Evolutionary conservation across 2,329 filamentous ascomycete species (phyloP), one percentile per base, ranked within the genome.

Genomic region (Colletotrichum acutatum): DNA sequence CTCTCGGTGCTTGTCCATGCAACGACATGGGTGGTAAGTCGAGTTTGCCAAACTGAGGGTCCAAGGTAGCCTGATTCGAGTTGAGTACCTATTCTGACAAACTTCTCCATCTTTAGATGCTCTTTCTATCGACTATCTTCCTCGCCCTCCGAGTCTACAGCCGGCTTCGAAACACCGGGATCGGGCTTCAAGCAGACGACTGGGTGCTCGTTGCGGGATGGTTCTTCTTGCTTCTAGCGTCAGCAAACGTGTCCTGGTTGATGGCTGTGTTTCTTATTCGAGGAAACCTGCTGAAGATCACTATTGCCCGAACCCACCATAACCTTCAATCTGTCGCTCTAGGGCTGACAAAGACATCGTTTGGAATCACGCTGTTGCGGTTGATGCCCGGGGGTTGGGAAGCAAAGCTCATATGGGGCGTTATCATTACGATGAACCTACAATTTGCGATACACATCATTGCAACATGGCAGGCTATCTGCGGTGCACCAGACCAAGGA

Each of bases 291-390:
- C 59, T 75, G 30, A 75, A 66, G 24, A 78, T 78, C 69, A 72
- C 68, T 9, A 61, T 67, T 30, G 52, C 57, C 76, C 26, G 49
- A 76, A 53, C 61, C 75, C 22, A 76, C 74, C 34, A 78, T 78
- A 65, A 76, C 79, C 64, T 80, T 78, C 16, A 77, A 82, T 60
- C 71, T 80, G 19, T 71, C 22, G 78, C 78, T 0, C 79, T 81
- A 14, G 76, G 78, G 1, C 78, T 77, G 74, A 82, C 81, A 76
- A 84, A 84, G 75, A 83, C 82, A 0, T 83, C 82, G 1, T 83
- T 84, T 66, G 82, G 78, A 11, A 73, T 83, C 24, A 83, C 81
- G 6, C 77, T 83, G 52, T 78, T 83, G 32, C 77, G 81, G 6
- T 76, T 59, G 77, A 78, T 24, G 74, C 71, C 42, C 76, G 79